Conservation (phyloP, 345 rosid genomes). For the Citrus hindsii region DNA sequence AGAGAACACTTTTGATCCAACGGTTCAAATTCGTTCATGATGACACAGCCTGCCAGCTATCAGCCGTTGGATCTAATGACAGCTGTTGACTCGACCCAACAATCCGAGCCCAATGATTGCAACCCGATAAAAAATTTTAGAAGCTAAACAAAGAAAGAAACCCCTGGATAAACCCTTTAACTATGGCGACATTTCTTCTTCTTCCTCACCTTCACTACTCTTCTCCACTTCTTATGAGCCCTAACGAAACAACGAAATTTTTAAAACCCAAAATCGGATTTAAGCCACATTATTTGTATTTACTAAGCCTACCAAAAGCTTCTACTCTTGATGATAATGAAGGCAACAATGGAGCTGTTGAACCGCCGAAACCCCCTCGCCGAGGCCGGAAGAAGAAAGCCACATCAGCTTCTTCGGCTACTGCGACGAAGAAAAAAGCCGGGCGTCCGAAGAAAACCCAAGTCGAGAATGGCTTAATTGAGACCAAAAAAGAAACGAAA, state of each 20-base stretch:
- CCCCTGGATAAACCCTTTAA: conserved; percentile 47
- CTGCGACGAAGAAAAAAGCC: conserved; percentile 19
- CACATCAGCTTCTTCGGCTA: conserved; percentile 17
- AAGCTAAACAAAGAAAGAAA: background rate
- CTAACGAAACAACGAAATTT: conserved; percentile 12
- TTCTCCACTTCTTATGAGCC: conserved; percentile 18
- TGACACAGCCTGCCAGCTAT: background rate
- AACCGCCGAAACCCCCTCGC: conserved; percentile 56
- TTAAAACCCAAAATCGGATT: background rate
- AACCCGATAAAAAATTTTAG: conserved; percentile 16
- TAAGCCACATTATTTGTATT: background rate
- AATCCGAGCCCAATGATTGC: background rate
- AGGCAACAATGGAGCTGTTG: conserved; percentile 33
- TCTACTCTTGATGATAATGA: conserved; percentile 27
- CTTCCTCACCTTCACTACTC: conserved; percentile 33
- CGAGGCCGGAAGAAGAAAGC: conserved; percentile 60
- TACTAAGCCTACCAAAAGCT: conserved; percentile 23
- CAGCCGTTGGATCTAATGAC: conserved; percentile 10
- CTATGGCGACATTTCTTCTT: conserved; percentile 58
- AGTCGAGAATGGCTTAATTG: conserved; percentile 15
- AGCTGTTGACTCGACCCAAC: background rate
- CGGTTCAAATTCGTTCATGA: background rate
- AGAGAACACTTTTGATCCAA: conserved; percentile 5
- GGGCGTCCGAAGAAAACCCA: conserved; percentile 22
- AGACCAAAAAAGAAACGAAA: conserved; percentile 8